Evolutionary conservation across 495 filamentous ascomycete species (phyloP), one percentile per base, ranked within the genome.

Genomic region (Neurospora sp.): DNA sequence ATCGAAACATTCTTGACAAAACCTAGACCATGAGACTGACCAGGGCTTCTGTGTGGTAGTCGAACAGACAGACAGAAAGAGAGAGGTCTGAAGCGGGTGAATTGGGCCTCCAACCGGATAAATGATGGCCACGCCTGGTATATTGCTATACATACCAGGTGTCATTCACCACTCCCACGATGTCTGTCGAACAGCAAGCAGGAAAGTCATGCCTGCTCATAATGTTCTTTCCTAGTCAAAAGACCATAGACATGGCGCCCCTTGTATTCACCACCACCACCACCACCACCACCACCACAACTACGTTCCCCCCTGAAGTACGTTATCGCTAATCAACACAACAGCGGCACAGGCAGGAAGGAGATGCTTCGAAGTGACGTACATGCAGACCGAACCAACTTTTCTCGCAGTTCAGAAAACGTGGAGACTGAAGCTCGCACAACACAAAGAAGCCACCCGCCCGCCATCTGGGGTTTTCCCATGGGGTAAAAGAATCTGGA

Each of bases 51-150:
- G 40, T 14, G n/a, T 48, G n/a, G 10, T 59, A 3, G 48, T 27
- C 48, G 4, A 59, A 59, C 20, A 22, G 41, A 44, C 41, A 44
- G 41, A 44, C 14, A 44, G 9, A 4, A 14, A 27, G 48, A 45
- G n/a, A 59, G 48, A 27, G 41, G 27, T 22, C 37, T 38, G 42
- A n/a, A 53, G 7, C 22, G 40, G 68, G n/a, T 48, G 53, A 40
- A 75, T 75, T 75, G 74, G 72, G 71, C 70, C 69, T 71, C 70
- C 76, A 65, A 65, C 53, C 77, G 77, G 74, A 65, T 78, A 79
- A 77, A 76, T 61, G 20, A 16, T 71, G 45, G 53, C 61, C 74
- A 70, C 27, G 18, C 31, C 74, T 35, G 27, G 14, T 65, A 65
- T 65, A 65, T 65, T 65, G 53, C 53, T 65, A 9, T 65, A 65